Evolutionary conservation across 2,329 filamentous ascomycete species (phyloP), one percentile per base, ranked within the genome.

Genomic region (Apiospora rasikravindrae): DNA sequence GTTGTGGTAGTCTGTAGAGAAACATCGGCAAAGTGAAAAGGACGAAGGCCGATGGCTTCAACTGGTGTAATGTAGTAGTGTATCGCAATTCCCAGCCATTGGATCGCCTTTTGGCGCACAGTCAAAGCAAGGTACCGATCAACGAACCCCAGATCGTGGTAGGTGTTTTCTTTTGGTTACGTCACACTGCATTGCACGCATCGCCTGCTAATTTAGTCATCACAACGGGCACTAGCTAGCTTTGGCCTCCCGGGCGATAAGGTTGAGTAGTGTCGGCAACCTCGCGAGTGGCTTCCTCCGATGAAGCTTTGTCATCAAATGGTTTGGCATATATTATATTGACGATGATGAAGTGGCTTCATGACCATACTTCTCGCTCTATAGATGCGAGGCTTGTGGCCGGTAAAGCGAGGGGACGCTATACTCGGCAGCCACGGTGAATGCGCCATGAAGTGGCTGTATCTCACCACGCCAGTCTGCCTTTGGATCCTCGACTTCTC

Each of bases 181-280:
- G 57, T 64, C 33, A 64, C 33, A 40, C 19, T n/a, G 22, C 33
- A n/a, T 40, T 40, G 33, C 22, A 8, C 19, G n/a, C n/a, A 22
- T 40, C 37, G 2, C 8, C 3, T 14, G 11, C 49, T 51, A 49
- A n/a, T n/a, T 40, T 14, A 40, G 49, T 5, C n/a, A 40, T 11
- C 22, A n/a, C 33, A 7, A 24, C 22, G 33, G 29, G 57, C 57
- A n/a, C 57, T 40, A 57, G 26, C 26, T 33, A 64, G 57, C 57
- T 64, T 19, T 10, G 44, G 14, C 44, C 22, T 19, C 33, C 33
- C 57, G 7, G 3, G 33, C 11, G 4, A n/a, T 64, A 64, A 40
- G 22, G 57, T 64, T 64, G 57, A 24, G 22, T 64, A 64, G 57
- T 29, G 57, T 64, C 57, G 57, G 57, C 57, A 64, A 40, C 57